Percentiles rank a stretch among this genome's conserved stretches.
These are phyloP conservation scores for Ogataea pilisensis DNA, from an alignment of 805 yeast genomes.

Conservation along the genomic window DNA sequence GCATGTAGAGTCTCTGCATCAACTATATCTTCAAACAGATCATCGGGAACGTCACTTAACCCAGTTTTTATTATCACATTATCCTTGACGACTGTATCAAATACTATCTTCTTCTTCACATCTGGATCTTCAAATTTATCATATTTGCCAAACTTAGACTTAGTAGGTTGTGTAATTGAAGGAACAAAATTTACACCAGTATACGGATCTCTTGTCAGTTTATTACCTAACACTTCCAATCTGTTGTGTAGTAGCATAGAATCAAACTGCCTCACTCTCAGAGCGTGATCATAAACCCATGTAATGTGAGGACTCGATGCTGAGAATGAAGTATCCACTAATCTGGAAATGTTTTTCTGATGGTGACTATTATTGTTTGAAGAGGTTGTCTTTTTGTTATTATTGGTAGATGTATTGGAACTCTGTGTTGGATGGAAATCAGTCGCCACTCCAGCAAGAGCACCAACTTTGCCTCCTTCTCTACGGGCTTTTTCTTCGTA, in stretches of 20 bases:
- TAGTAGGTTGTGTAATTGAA: conserved; percentile 65
- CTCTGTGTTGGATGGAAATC: conserved; percentile 16
- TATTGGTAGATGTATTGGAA: conserved; percentile 5
- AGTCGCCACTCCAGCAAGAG: conserved; percentile 32
- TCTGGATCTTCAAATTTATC: conserved; percentile 22
- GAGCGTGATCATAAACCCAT: conserved; percentile 83
- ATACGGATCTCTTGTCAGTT: conserved; percentile 74
- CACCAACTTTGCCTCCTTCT: conserved; percentile 67
- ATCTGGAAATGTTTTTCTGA: background rate
- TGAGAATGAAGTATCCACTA: conserved; percentile 3
- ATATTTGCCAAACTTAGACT: conserved; percentile 29
- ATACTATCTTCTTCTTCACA: conserved; percentile 33
- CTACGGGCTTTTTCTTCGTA: conserved; percentile 60
- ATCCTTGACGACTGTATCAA: conserved; percentile 44
- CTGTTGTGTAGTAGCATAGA: conserved; percentile 55
- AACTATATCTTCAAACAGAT: conserved; percentile 53
- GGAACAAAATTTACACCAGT: conserved; percentile 83
- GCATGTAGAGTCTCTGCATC: conserved; percentile 57
- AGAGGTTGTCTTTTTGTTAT: conserved; percentile 2
- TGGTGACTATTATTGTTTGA: background rate
- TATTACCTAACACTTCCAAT: conserved; percentile 40
- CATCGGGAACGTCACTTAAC: conserved; percentile 51
- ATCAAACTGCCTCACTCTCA: conserved; percentile 73
- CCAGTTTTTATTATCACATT: conserved; percentile 52
- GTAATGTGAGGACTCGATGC: conserved; percentile 46